These are phyloP conservation scores for Pistacia atlantica DNA, from an alignment of 345 rosid genomes.

Conservation along the genomic window DNA sequence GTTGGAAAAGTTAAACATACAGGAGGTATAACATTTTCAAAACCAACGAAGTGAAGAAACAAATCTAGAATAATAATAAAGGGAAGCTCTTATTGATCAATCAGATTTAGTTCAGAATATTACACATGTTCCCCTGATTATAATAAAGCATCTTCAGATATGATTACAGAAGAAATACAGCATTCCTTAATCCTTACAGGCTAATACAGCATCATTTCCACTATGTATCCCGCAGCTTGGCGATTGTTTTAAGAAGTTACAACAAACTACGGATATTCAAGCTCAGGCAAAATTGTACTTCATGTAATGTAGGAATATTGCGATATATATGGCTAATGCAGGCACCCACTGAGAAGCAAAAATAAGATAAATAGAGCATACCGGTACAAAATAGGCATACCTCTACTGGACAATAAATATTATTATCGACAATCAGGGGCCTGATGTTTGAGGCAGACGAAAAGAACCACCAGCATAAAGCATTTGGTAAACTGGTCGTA, in stretches of 20 bases:
- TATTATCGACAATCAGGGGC: slow-evolving; percentile 27
- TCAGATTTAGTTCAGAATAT: background rate
- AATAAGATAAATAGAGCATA: background rate
- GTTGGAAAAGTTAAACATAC: too few species aligned
- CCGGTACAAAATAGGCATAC: slow-evolving; percentile 14
- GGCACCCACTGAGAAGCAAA: background rate
- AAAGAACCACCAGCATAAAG: slow-evolving; percentile 85
- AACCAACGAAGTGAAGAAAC: background rate
- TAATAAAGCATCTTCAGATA: background rate
- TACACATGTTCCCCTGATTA: background rate
- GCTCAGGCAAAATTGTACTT: slow-evolving; percentile 11
- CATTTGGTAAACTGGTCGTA: slow-evolving; percentile 88
- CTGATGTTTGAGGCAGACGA: slow-evolving; percentile 50
- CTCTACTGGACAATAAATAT: background rate
- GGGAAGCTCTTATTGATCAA: background rate
- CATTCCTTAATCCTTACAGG: background rate
- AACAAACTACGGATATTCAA: background rate
- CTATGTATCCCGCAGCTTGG: background rate
- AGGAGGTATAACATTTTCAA: too few species aligned
- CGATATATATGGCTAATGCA: background rate
- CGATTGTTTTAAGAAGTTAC: background rate
- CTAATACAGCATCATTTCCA: background rate
- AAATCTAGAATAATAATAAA: too few species aligned
- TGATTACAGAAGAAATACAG: background rate
- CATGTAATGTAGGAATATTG: background rate